Evolutionary conservation across 805 yeast species (phyloP).

Genomic region (Wickerhamomyces canadensis): DNA sequence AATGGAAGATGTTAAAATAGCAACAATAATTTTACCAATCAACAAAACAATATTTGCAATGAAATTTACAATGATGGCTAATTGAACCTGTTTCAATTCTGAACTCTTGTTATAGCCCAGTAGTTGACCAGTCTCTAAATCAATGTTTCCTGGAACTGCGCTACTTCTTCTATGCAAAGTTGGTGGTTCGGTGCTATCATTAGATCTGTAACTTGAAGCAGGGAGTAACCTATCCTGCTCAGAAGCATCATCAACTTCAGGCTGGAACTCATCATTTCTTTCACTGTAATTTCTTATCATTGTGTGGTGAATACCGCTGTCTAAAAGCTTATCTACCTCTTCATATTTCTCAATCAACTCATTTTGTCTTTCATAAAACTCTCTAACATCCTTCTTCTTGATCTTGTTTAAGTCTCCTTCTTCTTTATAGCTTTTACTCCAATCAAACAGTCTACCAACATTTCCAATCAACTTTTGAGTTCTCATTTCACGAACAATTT

Average conservation of each 20-base stretch:
- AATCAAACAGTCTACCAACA: conserved; percentile 30
- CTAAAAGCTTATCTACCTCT: conserved; percentile 61
- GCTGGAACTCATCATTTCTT: conserved; percentile 13
- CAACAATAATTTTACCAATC: conserved; percentile 54
- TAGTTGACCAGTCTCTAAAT: conserved; percentile 49
- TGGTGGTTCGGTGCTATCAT: conserved; percentile 1
- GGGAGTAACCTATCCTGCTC: not conserved
- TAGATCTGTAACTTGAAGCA: conserved; percentile 2
- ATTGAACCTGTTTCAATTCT: conserved; percentile 37
- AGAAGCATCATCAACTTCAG: conserved; percentile 2
- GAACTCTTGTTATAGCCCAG: conserved; percentile 43
- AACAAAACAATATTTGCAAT: conserved; percentile 52
- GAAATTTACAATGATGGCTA: conserved; percentile 64
- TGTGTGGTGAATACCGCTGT: conserved; percentile 60
- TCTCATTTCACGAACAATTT: conserved; percentile 33
- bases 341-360: conserved; percentile 47
- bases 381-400: conserved; percentile 26
- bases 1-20: conserved; percentile 61
- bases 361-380: conserved; percentile 56
- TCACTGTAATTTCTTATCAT: conserved; percentile 53
- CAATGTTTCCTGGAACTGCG: conserved; percentile 58
- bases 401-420: conserved; percentile 22
- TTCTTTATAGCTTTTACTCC: conserved; percentile 28
- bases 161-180: conserved; percentile 20
- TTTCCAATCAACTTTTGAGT: conserved; percentile 43